Evolutionary conservation across 768 basidiomycete species (phyloP).

Genomic region (Tricholomella constricta): DNA sequence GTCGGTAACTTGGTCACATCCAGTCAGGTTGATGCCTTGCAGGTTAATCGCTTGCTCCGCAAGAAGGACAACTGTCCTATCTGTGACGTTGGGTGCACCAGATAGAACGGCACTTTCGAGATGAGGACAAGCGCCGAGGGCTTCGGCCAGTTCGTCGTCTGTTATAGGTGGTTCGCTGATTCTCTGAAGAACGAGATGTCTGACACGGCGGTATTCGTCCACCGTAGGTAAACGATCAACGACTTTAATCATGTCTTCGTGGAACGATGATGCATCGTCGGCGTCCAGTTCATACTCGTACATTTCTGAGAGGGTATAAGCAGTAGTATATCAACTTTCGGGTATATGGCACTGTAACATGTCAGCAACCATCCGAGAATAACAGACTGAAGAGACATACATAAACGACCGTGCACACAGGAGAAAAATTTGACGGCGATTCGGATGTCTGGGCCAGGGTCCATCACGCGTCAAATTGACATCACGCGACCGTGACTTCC

Average conservation of each 20-base stretch:
- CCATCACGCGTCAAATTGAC: background rate
- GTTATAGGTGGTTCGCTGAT: conserved; percentile 40
- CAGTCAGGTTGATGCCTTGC: conserved; percentile 74
- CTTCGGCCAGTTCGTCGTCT: conserved; percentile 60
- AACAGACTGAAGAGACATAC: background rate
- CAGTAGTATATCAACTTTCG: conserved; percentile 3
- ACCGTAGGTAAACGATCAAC: conserved; percentile 60
- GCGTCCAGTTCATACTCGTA: conserved; percentile 30
- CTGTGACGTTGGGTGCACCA: conserved; percentile 66
- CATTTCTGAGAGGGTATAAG: conserved; percentile 18
- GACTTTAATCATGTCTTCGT: conserved; percentile 62
- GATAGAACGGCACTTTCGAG: conserved; percentile 70
- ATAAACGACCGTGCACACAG: background rate
- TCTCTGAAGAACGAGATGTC: conserved; percentile 57
- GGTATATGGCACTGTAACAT: conserved; percentile 18
- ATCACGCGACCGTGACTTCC: conserved; percentile 22
- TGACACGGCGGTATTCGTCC: conserved; percentile 60
- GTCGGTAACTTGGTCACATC: conserved; percentile 77
- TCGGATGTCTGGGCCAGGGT: too few species aligned
- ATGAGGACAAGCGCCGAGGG: conserved; percentile 61
- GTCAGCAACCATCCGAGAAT: background rate
- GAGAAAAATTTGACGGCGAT: background rate
- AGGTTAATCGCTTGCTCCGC: conserved; percentile 65
- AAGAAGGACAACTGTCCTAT: conserved; percentile 67
- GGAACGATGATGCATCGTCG: conserved; percentile 38